Evolutionary conservation across 257 asterid genomes (phyloP), one percentile per base, ranked within the genome.

Genomic region (Craterostigma plantagineum): DNA sequence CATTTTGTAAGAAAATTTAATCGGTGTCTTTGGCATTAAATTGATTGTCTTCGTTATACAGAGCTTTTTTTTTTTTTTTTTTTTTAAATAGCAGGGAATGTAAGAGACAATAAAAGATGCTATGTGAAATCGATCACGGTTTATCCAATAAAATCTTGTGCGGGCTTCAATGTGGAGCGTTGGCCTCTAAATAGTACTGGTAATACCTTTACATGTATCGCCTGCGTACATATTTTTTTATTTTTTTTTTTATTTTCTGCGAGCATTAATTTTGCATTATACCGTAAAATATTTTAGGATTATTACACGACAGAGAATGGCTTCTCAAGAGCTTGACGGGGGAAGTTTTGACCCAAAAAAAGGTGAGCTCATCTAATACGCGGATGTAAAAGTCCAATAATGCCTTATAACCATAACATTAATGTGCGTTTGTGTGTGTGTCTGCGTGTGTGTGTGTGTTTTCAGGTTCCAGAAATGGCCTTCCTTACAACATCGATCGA

Each of bases 71-170:
- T n/a, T n/a, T n/a, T n/a, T n/a, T n/a, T n/a, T n/a, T n/a, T n/a
- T 63, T 58, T 56, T 14, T 54, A 42, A n/a, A 59, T 45, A 59
- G 66, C 73, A 81, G 97, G 68, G 37, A 14, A 34, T 54, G 79
- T 54, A 55, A 59, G 58, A 65, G 57, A 49, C 18, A 43, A 45
- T 23, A 35, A 60, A 13, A 63, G 63, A 50, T 56, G 42, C 56
- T 62, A 56, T 39, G 83, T 90, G 63, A 77, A 61, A 56, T 76
- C 91, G 45, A 77, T 90, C 56, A 68, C 70, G 43, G 38, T 90
- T 52, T 90, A 90, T 71, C 98, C 98, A 16, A 77, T 90, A 63
- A 90, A 90, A 68, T 83, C 98, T n/a, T 90, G 98, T 64, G 73
- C 72, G 56, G 98, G 95, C 33, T 83, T 90, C 64, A 72, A 55